phyloP scores from a whole-genome alignment of 257 asterid genomes.

The Solanum arcanum region DNA sequence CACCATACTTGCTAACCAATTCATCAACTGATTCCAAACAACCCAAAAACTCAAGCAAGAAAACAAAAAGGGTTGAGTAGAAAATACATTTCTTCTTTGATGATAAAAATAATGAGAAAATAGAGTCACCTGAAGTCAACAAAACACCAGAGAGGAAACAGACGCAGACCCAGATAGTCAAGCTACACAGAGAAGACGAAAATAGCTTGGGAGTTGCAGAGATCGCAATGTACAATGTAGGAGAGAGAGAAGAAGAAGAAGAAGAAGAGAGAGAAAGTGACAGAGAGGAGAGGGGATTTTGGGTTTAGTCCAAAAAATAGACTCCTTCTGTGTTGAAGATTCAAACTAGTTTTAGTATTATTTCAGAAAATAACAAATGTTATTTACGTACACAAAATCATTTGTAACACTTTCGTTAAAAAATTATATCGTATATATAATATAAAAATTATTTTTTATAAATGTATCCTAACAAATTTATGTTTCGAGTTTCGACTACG shows the following conservation, averaged over 20 bases:
- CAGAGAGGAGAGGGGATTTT: not conserved
- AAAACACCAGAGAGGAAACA: slow-evolving; percentile 12
- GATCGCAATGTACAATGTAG: slow-evolving; percentile 35
- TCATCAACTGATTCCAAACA: not conserved
- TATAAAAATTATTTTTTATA: not conserved
- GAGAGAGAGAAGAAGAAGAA: slow-evolving; percentile 16
- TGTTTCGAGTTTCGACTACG: not conserved
- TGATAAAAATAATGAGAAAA: not conserved
- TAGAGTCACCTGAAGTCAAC: slow-evolving; percentile 21
- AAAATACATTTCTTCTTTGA: not conserved
- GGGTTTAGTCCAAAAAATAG: slow-evolving; percentile 2
- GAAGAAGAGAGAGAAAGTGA: slow-evolving; percentile 14
- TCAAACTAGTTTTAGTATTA: slow-evolving; percentile 15
- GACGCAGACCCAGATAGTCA: not conserved
- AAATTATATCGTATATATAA: no score
- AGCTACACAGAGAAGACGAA: slow-evolving; percentile 2
- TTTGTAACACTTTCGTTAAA: not conserved
- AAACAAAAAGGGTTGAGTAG: not conserved
- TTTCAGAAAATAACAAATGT: not conserved
- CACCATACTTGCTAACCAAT: not conserved
- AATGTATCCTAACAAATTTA: no score
- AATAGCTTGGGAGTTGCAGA: slow-evolving; percentile 31
- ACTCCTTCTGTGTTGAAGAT: slow-evolving; percentile 20
- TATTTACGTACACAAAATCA: not conserved
- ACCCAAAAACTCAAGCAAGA: not conserved